phyloP scores from a whole-genome alignment of 441 rosid species.

The Pelargonium fulgidum region DNA sequence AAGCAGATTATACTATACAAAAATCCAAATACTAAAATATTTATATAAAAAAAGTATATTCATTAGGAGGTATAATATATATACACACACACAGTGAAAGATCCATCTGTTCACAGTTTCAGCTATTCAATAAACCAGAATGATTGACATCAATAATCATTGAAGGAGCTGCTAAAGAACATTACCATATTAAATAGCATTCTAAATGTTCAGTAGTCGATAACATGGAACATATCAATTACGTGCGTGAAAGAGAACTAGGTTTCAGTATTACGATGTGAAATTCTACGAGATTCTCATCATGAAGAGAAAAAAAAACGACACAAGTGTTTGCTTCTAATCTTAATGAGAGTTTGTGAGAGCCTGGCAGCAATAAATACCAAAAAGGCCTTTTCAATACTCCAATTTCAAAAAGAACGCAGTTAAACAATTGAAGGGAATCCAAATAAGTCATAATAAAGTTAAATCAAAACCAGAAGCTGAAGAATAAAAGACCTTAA shows the following conservation, averaged over 20 bases:
- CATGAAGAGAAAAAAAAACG: background rate
- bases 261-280: background rate
- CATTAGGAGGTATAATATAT: background rate
- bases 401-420: background rate
- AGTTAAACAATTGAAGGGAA: background rate
- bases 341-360: background rate
- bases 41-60: no score
- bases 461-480: background rate
- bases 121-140: background rate
- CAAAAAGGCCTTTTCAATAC: background rate
- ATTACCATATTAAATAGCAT: background rate
- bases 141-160: background rate
- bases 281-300: background rate
- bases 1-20: conserved; percentile 12
- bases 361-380: background rate
- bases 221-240: background rate
- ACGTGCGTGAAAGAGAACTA: background rate
- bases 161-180: background rate
- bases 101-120: background rate
- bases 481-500: no score
- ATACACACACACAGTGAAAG: background rate
- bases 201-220: background rate
- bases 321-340: background rate
- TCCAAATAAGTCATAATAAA: background rate
- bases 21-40: no score